Base-by-base conservation (phyloP, 2,329 filamentous ascomycete species). In the Laburnicola sp. region DNA sequence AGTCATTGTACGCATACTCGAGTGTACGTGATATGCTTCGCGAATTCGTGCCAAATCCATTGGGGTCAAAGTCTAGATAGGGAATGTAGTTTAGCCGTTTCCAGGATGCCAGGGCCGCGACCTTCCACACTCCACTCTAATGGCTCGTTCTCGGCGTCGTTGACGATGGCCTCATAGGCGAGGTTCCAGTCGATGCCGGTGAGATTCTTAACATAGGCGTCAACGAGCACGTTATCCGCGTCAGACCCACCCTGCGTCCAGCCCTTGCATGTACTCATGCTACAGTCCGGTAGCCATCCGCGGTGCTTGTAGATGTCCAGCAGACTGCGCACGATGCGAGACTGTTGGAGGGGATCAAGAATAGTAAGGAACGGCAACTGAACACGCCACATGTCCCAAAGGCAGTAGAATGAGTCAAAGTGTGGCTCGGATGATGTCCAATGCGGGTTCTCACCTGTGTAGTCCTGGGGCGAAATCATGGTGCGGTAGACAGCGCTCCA, bases 211-310 rank as follows among this genome's bases (percentile, higher is more conserved):
- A 89, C 57, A 54, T 82, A 90, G 0, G 84, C 84, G 60, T 91
- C 88, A 0, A 84, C 83, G 2, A 91, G 73, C 0, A 91, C 78
- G 11, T 86, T 80, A 61, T 91, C 88, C 2, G 88, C 87, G 52
- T 91, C 90, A 0, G 86, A 89, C 0, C 88, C 88, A 8, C 88
- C 87, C 73, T 91, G 88, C 0, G 87, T 91, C 62, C 81, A 86
- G 0, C 88, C 88, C 65, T 87, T 88, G 66, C 82, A 88, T 1
- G 90, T 77, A n/a, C 80, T 85, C 87, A 91, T 91, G 31, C 86
- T 83, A 56, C 87, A 91, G 62, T 91, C 88, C 0, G 88, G 88
- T 0, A 91, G 75, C 78, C 85, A 90, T 1, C 87, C 88, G 57
- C 87, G 81, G 49, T 89, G 80, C 25, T 82, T 79, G 59, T 90